Percentiles rank a stretch among this genome's conserved stretches.
Evolutionary conservation across 352 stramenopile genomes (phyloP).

Genomic region (Aphanomyces stellatus): DNA sequence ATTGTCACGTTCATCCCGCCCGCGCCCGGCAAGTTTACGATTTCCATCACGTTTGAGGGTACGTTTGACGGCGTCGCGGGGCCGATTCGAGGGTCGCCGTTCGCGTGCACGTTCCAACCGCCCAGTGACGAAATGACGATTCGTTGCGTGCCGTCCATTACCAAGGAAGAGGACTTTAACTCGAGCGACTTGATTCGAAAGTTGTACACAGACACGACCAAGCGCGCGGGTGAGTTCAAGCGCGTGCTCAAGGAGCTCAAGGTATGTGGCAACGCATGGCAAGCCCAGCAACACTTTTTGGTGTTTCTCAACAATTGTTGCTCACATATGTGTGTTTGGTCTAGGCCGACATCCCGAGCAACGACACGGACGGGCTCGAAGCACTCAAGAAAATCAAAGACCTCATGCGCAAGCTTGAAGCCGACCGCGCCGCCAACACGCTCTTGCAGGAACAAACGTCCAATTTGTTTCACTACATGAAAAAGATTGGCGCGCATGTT

Average conservation of each 20-base stretch:
- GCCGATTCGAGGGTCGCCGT: constrained; percentile 91
- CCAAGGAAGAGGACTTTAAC: constrained; percentile 61
- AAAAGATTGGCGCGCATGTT: constrained; percentile 65
- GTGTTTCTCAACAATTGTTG: not conserved
- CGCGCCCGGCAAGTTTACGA: constrained; percentile 67
- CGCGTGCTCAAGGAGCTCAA: constrained; percentile 62
- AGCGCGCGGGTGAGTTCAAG: constrained; percentile 72
- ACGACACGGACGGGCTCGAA: constrained; percentile 67
- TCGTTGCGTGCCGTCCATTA: constrained; percentile 62
- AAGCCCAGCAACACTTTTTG: constrained; percentile 21
- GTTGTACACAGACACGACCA: constrained; percentile 77
- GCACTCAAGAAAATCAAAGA: constrained; percentile 78
- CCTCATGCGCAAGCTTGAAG: constrained; percentile 71
- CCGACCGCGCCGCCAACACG: constrained; percentile 54
- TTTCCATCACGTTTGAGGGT: constrained; percentile 88
- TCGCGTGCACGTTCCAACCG: constrained; percentile 45
- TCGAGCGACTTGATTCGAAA: constrained; percentile 58
- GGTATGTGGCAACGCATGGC: constrained; percentile 33
- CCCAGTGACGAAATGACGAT: constrained; percentile 57
- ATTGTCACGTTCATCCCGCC: constrained; percentile 85
- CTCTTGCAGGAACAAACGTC: constrained; percentile 70
- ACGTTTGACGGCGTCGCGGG: constrained; percentile 91
- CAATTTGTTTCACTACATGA: constrained; percentile 70
- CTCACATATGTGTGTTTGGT: not conserved
- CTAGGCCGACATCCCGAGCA: constrained; percentile 54